These are phyloP conservation scores for Botryotinia calthae DNA, from an alignment of 2,329 filamentous ascomycete genomes.

Conservation along the genomic window DNA sequence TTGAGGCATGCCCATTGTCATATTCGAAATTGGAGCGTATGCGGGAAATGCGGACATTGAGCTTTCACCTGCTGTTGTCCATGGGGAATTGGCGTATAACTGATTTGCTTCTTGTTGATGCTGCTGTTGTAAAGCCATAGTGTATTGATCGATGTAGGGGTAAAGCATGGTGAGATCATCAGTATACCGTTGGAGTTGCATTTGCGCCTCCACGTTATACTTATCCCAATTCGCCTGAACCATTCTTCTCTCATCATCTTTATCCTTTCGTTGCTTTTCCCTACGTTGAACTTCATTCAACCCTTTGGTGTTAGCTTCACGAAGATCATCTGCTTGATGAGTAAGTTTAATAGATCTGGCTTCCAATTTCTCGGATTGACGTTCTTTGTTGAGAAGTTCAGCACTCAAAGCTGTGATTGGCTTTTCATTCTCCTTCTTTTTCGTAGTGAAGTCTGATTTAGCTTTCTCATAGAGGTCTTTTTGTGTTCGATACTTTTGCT, in stretches of 20 bases:
- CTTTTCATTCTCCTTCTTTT: slow-evolving; percentile 60
- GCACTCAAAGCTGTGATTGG: slow-evolving; percentile 61
- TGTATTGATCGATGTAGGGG: neutral
- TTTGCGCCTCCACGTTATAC: slow-evolving; percentile 23
- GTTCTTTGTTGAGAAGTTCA: slow-evolving; percentile 59
- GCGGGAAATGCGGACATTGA: slow-evolving; percentile 17
- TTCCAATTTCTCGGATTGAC: slow-evolving; percentile 69
- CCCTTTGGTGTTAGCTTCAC: slow-evolving; percentile 63
- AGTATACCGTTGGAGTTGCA: slow-evolving; percentile 16
- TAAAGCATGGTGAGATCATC: neutral
- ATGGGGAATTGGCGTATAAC: neutral
- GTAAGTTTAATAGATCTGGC: slow-evolving; percentile 70
- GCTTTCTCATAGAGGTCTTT: slow-evolving; percentile 46
- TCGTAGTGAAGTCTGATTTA: slow-evolving; percentile 54
- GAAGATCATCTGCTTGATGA: slow-evolving; percentile 68
- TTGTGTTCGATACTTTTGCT: slow-evolving; percentile 53
- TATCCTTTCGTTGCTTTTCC: slow-evolving; percentile 33
- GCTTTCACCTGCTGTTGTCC: slow-evolving; percentile 6
- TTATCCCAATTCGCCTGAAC: slow-evolving; percentile 30
- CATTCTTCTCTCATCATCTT: slow-evolving; percentile 32
- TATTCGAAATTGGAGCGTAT: slow-evolving; percentile 9
- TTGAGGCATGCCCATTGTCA: neutral
- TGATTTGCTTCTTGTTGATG: slow-evolving; percentile 10
- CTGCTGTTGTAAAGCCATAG: neutral
- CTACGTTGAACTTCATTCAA: slow-evolving; percentile 39